A percentile compares a stretch with the other conserved stretches of the same genome.
phyloP scores from a whole-genome alignment of 176 grass and related monocot genomes.

The Olyra latifolia region DNA sequence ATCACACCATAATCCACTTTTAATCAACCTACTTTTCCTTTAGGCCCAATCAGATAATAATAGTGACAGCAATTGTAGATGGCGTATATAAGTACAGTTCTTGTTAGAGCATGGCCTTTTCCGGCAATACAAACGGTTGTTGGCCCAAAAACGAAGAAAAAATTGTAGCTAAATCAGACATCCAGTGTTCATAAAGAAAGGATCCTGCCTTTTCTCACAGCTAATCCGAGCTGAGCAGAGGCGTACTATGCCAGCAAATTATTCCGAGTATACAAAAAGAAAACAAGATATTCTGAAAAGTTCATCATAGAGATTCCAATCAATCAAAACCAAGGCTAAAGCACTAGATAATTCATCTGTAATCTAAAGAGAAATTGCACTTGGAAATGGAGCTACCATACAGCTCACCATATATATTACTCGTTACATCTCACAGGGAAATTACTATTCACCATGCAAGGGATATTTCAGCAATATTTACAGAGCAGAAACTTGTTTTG shows the following conservation, averaged over 20 bases:
- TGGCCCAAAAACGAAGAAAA: conserved; percentile 18
- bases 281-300: conserved; percentile 21
- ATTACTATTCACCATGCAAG: conserved; percentile 29
- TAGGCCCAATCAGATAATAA: not conserved
- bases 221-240: conserved; percentile 38
- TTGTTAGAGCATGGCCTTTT: conserved; percentile 18
- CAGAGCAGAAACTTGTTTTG: conserved; percentile 45
- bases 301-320: conserved; percentile 40
- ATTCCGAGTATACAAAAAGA: not conserved
- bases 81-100: conserved; percentile 23
- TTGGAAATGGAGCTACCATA: not conserved
- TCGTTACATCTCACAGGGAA: conserved; percentile 27
- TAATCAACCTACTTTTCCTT: not conserved
- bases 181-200: not conserved
- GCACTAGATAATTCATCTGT: conserved; percentile 9
- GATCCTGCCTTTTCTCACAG: conserved; percentile 31
- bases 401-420: conserved; percentile 32
- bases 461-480: conserved; percentile 53
- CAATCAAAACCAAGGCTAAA: conserved; percentile 3
- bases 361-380: not conserved
- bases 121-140: not conserved
- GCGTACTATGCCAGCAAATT: conserved; percentile 21
- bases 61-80: not conserved
- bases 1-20: not conserved
- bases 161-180: conserved; percentile 13